Base-by-base conservation (phyloP, 164 flowering plant species). In the Tetrastigma voinierianum region DNA sequence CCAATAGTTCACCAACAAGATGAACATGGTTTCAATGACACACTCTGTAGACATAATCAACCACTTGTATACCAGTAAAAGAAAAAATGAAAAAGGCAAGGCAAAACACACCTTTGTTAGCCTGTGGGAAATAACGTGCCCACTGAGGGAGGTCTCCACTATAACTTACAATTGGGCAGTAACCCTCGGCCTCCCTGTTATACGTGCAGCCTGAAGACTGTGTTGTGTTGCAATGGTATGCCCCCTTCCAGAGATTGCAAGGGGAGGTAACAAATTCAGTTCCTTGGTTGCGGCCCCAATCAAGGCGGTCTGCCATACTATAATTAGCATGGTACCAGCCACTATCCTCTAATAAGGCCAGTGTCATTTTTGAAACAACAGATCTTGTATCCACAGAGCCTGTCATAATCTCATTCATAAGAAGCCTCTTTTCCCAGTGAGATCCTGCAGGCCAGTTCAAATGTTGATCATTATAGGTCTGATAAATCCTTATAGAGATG, bases 321-420 rank as follows among this genome's bases (percentile, higher is more conserved):
- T 96, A 96, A 75, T 96, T 96, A 66, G 98, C 99, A 70, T 81
- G 74, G 68, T 95, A 95, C 99, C 99, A 95, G 59, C 99, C 99
- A 78, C 98, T 92, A 81, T 95, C 99, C 78, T 95, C 99, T 67
- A 95, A 82, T 65, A 95, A 76, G 64, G 99, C 99, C 66, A 96
- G 77, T 8, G 99, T 96, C 98, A 96, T 96, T 76, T 84, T 89
- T 46, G 98, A 96, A 77, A 96, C 98, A 11, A 96, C 97, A 17
- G 99, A 96, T 85, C 98, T 81, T 53, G 99, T 92, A 79, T 96
- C 99, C 55, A 96, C 99, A 45, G 99, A 96, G 19, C 99, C 98
- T 10, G 99, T 96, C 99, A 96, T 96, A 53, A 96, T 92, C 81
- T 96, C 99, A 72, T 96, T 96, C 99, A 96, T 96, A 66, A 96